phyloP scores from a whole-genome alignment of 805 yeast genomes.

The Limtongozyma cylindracea region DNA sequence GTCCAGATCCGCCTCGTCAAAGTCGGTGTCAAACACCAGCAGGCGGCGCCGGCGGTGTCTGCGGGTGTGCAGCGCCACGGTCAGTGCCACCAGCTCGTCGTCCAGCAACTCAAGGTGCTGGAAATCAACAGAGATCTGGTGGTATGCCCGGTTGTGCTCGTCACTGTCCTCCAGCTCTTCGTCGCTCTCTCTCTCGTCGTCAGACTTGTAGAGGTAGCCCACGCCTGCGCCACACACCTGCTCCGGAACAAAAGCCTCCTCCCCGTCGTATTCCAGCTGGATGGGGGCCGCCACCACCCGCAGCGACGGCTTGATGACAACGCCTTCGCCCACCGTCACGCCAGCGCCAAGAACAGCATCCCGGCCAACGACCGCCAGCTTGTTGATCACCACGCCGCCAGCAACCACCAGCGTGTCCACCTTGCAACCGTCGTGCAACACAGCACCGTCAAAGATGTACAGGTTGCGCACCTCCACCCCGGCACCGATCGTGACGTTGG shows the following conservation, averaged over 20 bases:
- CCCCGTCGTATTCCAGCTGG: slow-evolving; percentile 5
- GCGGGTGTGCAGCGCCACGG: slow-evolving; percentile 24
- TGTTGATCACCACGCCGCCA: slow-evolving; percentile 25
- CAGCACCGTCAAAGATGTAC: slow-evolving; percentile 70
- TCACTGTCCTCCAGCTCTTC: slow-evolving; percentile 8
- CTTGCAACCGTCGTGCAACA: slow-evolving; percentile 35
- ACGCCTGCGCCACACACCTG: slow-evolving; percentile 10
- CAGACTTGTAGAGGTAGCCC: slow-evolving; percentile 17
- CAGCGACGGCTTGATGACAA: slow-evolving; percentile 19
- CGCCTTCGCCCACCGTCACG: slow-evolving; percentile 34
- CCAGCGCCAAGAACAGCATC: slow-evolving; percentile 63
- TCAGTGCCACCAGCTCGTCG: no score
- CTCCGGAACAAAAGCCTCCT: slow-evolving; percentile 9
- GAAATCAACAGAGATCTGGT: slow-evolving; percentile 21
- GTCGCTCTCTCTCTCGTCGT: slow-evolving; percentile 14
- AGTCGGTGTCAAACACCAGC: slow-evolving; percentile 18
- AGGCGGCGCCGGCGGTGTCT: slow-evolving; percentile 6
- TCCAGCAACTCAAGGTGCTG: slow-evolving; percentile 25
- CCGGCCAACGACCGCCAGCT: slow-evolving; percentile 24
- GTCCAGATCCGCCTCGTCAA: slow-evolving; percentile 10
- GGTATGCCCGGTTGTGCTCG: no score
- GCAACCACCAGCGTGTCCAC: slow-evolving; percentile 53
- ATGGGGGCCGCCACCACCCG: slow-evolving; percentile 26
- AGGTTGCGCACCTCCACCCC: slow-evolving; percentile 49
- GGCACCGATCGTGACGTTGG: slow-evolving; percentile 64